phyloP scores from a whole-genome alignment of 176 grass and related monocot genomes.

The Paspalum notatum region DNA sequence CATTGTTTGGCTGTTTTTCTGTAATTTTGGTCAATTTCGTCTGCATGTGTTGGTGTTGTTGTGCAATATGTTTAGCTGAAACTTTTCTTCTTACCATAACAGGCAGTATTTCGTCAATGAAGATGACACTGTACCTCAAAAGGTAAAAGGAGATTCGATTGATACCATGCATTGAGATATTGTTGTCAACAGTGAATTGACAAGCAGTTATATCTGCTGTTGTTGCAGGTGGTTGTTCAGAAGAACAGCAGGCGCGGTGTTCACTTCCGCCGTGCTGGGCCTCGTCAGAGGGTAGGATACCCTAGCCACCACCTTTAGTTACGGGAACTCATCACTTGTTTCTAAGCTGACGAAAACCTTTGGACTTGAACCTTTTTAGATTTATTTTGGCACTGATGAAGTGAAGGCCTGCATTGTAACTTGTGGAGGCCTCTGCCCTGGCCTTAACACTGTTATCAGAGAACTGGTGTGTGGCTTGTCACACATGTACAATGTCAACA shows the following conservation, averaged over 20 bases:
- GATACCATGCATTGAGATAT: background rate
- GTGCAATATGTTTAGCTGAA: constrained; percentile 22
- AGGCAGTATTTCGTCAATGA: constrained; percentile 95
- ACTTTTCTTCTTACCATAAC: constrained; percentile 33
- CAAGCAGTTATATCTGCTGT: constrained; percentile 3
- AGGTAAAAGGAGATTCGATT: constrained; percentile 47
- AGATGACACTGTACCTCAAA: constrained; percentile 91
- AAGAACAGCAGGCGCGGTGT: constrained; percentile 67
- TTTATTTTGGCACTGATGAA: constrained; percentile 87
- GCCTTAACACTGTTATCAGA: constrained; percentile 97
- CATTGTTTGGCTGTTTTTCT: background rate
- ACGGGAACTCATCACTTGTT: background rate
- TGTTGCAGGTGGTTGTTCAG: constrained; percentile 70
- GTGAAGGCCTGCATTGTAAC: constrained; percentile 94
- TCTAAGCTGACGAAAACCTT: constrained; percentile 41
- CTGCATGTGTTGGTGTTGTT: constrained; percentile 17
- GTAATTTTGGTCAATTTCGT: background rate
- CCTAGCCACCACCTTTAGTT: constrained; percentile 14
- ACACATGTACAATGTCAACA: constrained; percentile 91
- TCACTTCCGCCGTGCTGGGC: constrained; percentile 95
- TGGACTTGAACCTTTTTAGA: constrained; percentile 50
- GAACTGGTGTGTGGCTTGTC: constrained; percentile 90
- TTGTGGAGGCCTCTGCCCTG: constrained; percentile 97
- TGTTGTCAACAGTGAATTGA: constrained; percentile 3
- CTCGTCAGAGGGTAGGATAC: constrained; percentile 80